phyloP scores from a whole-genome alignment of 2,329 filamentous ascomycete genomes.

The Ophiostoma piceae region DNA sequence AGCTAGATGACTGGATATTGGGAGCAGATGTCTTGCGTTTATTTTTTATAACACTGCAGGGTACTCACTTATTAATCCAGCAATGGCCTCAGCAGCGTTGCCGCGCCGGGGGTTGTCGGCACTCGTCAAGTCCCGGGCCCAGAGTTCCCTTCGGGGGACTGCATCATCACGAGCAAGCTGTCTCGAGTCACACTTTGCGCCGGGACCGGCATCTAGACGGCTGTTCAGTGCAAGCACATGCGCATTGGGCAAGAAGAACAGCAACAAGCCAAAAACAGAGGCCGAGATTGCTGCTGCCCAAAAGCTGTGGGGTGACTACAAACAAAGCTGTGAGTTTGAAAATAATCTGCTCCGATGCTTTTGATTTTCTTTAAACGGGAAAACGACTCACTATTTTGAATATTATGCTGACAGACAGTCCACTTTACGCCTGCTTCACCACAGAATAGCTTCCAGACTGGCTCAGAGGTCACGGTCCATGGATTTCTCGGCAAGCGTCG shows the following conservation, averaged over 20 bases:
- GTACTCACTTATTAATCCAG: neutral
- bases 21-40: neutral
- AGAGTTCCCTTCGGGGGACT: neutral
- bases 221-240: neutral
- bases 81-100: slow-evolving; percentile 18
- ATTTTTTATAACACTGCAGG: neutral
- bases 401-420: slow-evolving; percentile 27
- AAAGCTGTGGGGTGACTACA: slow-evolving; percentile 38
- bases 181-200: neutral
- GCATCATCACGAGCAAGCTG: slow-evolving; percentile 1
- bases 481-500: slow-evolving; percentile 68
- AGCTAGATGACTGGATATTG: neutral
- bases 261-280: slow-evolving; percentile 1
- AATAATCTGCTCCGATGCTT: neutral
- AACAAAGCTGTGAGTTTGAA: slow-evolving; percentile 39
- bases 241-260: neutral
- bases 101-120: slow-evolving; percentile 16
- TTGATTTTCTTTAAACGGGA: neutral
- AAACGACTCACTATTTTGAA: neutral
- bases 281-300: neutral
- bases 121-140: neutral
- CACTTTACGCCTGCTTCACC: slow-evolving; percentile 33
- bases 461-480: slow-evolving; percentile 49
- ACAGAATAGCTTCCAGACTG: slow-evolving; percentile 29
- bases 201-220: neutral